Base-by-base conservation (phyloP, 305 asterid species). In the Withania somnifera region DNA sequence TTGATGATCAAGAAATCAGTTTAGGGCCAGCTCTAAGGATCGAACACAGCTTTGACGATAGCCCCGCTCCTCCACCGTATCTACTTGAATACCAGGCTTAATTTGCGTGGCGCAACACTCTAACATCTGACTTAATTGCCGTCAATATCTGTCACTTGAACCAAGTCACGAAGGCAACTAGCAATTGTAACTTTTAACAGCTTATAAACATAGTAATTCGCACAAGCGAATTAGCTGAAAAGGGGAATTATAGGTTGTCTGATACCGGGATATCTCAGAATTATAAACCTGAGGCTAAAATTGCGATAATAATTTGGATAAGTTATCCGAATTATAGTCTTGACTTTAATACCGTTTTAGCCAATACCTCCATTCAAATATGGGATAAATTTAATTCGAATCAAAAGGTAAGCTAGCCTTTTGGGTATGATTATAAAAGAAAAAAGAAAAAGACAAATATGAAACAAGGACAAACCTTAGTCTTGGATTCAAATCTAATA, bases 401-500 rank as follows among this genome's bases (percentile, higher is more conserved):
- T 11, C 38, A 26, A 60, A 60, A 5, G 36, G 19, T 17, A 1
- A 60, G 67, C 34, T 58, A 58, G 36, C 36, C 36, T 20, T 66
- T 34, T 36, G 34, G 6, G 20, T 7, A 42, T 40, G 78, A 68
- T 14, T 32, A 47, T 24, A 6, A 50, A 20, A 11, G 20, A 7
- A 2, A 30, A n/a, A 11, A 19, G 1, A 11, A 11, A 7, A 20
- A 47, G 20, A 61, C 6, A 20, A 32, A 5, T 50, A 77, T 61
- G 38, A 34, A 20, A 28, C n/a, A 1, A 8, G 20, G n/a, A 60
- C 26, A 36, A 19, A 85, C 88, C 86, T 85, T 83, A 13, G 88
- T 86, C 77, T 86, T 83, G 45, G 88, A 83, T 69, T 86, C 86
- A 66, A 86, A 83, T 51, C 30, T 40, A 52, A 83, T 58, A 15